Base-by-base conservation (phyloP, 1,284 basidiomycete species). In the Agroathelia rolfsii region DNA sequence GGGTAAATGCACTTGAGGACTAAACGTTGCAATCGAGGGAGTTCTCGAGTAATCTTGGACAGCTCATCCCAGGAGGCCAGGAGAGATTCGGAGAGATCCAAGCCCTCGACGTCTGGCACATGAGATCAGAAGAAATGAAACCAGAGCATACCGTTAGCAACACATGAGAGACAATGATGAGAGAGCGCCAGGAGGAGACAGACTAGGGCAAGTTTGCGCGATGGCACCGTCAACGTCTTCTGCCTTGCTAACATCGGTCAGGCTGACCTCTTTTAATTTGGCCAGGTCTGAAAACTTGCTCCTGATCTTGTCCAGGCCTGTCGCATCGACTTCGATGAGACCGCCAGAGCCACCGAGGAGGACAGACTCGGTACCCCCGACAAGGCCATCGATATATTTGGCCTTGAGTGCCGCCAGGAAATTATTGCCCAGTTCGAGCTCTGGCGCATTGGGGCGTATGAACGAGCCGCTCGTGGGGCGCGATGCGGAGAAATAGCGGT, bases 1-100 rank as follows among this genome's bases (percentile, higher is more conserved):
- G n/a, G n/a, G n/a, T n/a, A n/a, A n/a, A n/a, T n/a, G n/a, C 45
- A 93, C 90, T 89, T 92, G 41, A 97, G 53, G 16, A 76, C 62
- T 12, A 97, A 62, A 24, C 70, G 66, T 38, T 73, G 65, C 10
- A 97, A 65, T 7, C 51, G 51, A 4, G 68, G 68, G 1, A 96
- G 58, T 45, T 81, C 78, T 3, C 50, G 44, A 8, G 71, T 56
- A 41, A 97, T 87, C 12, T 59, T 48, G 1, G 76, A 72, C 7
- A 95, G 62, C 6, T 66, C 60, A 16, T 74, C 59, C 87, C 93
- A 93, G 29, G 56, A 64, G 2, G 78, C 55, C 5, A 97, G 44
- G 10, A 97, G 66, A 49, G 72, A 92, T 24, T 65, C 64, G 9
- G 90, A 92, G 15, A 98, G 62, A 56, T 97, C 84, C 18, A 98